Conservation (phyloP, 2,329 filamentous ascomycete species). For the Neospermospora avenae region DNA sequence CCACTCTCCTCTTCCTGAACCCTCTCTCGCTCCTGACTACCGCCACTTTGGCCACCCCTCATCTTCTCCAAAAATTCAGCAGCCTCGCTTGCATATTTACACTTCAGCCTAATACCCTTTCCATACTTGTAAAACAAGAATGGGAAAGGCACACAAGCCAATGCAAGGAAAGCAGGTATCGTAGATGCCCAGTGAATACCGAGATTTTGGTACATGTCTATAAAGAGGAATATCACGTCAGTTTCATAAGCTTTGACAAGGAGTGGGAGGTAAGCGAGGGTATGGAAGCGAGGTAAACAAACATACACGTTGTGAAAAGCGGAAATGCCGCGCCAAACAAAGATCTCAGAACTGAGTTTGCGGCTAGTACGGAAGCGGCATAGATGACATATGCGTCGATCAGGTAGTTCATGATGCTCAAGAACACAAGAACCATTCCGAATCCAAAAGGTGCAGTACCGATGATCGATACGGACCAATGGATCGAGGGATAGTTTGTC, state of each 20-base stretch:
- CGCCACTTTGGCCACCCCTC: not conserved
- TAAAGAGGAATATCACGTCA: not conserved
- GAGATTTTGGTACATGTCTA: conserved; percentile 39
- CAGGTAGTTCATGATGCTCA: conserved; percentile 47
- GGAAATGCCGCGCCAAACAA: conserved; percentile 72
- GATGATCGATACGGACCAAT: conserved; percentile 52
- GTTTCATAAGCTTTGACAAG: not conserved
- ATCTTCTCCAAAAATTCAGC: conserved; percentile 37
- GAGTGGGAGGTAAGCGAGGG: not conserved
- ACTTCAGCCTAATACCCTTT: conserved; percentile 56
- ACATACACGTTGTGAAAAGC: conserved; percentile 56
- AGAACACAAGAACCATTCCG: conserved; percentile 60
- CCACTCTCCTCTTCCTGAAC: not conserved
- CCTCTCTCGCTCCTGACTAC: not conserved
- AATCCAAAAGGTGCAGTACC: conserved; percentile 41
- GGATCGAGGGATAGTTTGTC: conserved; percentile 55
- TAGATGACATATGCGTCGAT: conserved; percentile 70
- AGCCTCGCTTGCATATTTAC: conserved; percentile 67
- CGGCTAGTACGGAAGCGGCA: conserved; percentile 71
- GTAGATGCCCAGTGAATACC: conserved; percentile 71
- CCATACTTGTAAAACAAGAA: conserved; percentile 77
- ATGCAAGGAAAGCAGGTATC: conserved; percentile 69
- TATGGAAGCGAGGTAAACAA: not conserved
- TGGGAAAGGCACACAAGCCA: conserved; percentile 70
- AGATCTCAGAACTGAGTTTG: conserved; percentile 68